These are phyloP conservation scores for Xylaria multiplex DNA, from an alignment of 2,329 filamentous ascomycete species.

Conservation along the genomic window DNA sequence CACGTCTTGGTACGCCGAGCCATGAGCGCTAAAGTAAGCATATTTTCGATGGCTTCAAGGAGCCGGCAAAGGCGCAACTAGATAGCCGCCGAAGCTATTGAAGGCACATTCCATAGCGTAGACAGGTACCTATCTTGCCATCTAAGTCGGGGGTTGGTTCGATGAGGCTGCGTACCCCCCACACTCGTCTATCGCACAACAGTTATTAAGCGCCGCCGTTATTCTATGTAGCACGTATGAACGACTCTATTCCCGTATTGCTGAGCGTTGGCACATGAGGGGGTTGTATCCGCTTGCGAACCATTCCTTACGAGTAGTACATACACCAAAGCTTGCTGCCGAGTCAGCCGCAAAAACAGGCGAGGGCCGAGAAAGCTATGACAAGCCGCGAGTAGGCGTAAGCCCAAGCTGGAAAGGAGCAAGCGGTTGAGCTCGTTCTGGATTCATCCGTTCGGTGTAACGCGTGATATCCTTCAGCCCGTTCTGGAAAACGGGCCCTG, in stretches of 20 bases:
- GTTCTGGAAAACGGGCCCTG: conserved; percentile 1
- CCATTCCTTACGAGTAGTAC: conserved; percentile 14
- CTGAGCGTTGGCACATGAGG: conserved; percentile 6
- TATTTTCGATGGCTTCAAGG: conserved; percentile 12
- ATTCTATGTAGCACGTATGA: conserved; percentile 12
- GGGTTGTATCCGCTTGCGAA: conserved; percentile 21
- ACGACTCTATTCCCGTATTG: conserved; percentile 18
- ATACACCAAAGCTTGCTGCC: conserved; percentile 15
- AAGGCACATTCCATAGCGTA: not conserved
- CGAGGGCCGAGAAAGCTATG: conserved; percentile 21
- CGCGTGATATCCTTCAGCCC: conserved; percentile 13
- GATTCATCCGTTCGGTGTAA: conserved; percentile 12
- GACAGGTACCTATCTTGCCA: not conserved
- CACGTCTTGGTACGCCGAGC: conserved; percentile 8
- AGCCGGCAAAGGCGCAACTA: conserved; percentile 18
- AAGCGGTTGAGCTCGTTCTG: conserved; percentile 18
- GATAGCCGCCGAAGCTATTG: conserved; percentile 13
- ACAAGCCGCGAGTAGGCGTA: conserved; percentile 6
- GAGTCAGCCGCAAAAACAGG: conserved; percentile 25
- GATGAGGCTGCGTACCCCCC: conserved; percentile 26
- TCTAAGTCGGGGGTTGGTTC: not conserved
- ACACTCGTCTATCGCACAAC: conserved; percentile 13
- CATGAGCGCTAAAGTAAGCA: conserved; percentile 23
- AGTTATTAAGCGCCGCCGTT: conserved; percentile 29
- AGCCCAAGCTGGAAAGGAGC: conserved; percentile 16